These are phyloP conservation scores for Ogataea saltuana DNA, from an alignment of 805 yeast species.

Conservation along the genomic window DNA sequence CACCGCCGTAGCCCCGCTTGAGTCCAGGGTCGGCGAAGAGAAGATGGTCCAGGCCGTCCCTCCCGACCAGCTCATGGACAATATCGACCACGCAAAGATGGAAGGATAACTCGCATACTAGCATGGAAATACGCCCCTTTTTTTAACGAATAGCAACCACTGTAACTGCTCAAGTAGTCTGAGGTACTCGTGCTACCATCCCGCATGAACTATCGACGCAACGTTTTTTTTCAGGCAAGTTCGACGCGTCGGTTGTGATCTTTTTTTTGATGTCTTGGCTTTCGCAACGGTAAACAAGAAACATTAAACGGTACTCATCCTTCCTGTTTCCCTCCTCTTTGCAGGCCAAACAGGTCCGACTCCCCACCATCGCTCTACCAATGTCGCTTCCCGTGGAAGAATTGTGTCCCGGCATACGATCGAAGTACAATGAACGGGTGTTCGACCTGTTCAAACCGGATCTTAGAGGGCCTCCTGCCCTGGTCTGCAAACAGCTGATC, in stretches of 20 bases:
- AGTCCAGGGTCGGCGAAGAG: constrained; percentile 58
- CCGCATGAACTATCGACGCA: neutral
- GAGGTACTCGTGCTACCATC: neutral
- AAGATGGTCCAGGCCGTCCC: constrained; percentile 65
- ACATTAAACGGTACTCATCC: neutral
- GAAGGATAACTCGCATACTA: too few relatives aligned
- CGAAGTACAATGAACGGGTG: constrained; percentile 22
- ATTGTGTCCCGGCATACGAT: constrained; percentile 20
- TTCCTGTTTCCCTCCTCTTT: neutral
- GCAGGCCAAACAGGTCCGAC: too few relatives aligned
- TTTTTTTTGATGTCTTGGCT: neutral
- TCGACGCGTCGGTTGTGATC: neutral
- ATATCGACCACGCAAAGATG: constrained; percentile 25
- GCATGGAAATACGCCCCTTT: too few relatives aligned
- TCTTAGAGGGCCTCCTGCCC: constrained; percentile 32
- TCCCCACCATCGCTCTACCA: too few relatives aligned
- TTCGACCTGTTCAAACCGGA: constrained; percentile 22
- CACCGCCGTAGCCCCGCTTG: constrained; percentile 45
- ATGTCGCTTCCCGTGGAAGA: constrained; percentile 17
- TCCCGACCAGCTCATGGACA: constrained; percentile 48
- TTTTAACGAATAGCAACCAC: too few relatives aligned
- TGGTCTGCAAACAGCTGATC: constrained; percentile 31
- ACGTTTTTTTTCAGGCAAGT: too few relatives aligned
- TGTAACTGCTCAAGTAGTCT: too few relatives aligned
- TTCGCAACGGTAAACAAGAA: neutral